Conservation (phyloP, 139 green algal species). For the Micractinium sp. region DNA sequence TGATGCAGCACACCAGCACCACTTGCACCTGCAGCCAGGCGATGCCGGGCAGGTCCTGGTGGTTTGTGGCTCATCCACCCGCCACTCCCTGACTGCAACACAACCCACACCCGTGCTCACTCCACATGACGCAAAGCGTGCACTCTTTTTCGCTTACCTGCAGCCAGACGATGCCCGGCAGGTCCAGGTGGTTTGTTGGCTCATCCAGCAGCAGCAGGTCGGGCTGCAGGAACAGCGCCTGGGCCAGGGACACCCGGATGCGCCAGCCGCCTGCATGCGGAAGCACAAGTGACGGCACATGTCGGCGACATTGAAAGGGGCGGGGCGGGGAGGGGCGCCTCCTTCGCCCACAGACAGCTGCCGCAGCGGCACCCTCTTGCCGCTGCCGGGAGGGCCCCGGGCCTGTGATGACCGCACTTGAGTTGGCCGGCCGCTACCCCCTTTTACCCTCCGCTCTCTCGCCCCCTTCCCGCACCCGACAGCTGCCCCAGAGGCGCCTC, state of each 20-base stretch:
- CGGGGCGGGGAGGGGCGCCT: too few species aligned
- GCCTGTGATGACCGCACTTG: too few species aligned
- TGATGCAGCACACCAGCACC: background rate
- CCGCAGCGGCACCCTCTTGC: too few species aligned
- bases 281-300: background rate
- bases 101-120: too few species aligned
- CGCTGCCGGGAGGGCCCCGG: too few species aligned
- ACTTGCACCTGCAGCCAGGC: background rate
- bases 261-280: slow-evolving; percentile 76
- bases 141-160: too few species aligned
- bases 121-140: too few species aligned
- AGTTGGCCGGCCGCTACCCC: too few species aligned
- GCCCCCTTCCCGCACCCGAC: background rate
- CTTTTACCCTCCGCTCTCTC: background rate
- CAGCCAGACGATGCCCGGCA: slow-evolving; percentile 88
- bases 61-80: slow-evolving; percentile 89
- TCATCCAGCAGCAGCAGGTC: slow-evolving; percentile 92
- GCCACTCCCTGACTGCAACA: too few species aligned
- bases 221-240: slow-evolving; percentile 82
- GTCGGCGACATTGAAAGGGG: too few species aligned
- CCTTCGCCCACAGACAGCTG: too few species aligned
- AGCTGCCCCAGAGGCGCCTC: slow-evolving; percentile 45
- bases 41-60: slow-evolving; percentile 68
- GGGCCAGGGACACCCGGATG: slow-evolving; percentile 82
- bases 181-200: slow-evolving; percentile 85